Evolutionary conservation across 2,329 filamentous ascomycete genomes (phyloP), one percentile per base, ranked within the genome.

Genomic region (Botrytis sinoallii): DNA sequence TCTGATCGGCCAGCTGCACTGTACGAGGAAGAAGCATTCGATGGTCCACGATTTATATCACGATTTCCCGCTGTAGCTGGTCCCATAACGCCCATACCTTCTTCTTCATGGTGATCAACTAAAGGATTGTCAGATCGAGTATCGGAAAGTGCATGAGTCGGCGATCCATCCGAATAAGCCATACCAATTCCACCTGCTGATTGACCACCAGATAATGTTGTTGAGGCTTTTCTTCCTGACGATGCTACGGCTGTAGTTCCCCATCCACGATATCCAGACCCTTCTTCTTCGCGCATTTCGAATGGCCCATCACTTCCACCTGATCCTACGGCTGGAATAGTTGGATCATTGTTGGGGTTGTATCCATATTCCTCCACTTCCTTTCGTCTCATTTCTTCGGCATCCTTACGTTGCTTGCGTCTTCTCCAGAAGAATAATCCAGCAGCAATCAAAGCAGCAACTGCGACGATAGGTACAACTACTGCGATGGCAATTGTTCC

Each of bases 361-460:
- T 95, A 98, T 46, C 93, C 92, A 82, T 98, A 98, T 81, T 98
- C 96, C 82, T 98, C 95, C 18, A 98, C 94, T 83, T 99, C 96
- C 84, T 98, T 98, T 76, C 95, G 90, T 69, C 96, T 90, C 79
- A 95, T 90, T 81, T 98, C 96, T 80, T 96, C 94, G 22, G 92
- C 92, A 76, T 90, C 89, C 85, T 94, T 96, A 76, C 91, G 90
- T 79, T 93, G 91, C 85, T 97, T 97, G 76, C 94, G 92, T 84
- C 90, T 94, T 81, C 93, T 90, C 94, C 94, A 99, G 80, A 95
- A 89, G 82, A 93, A 94, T 42, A 98, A 86, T 10, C 90, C 92
- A 4, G 89, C 89, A 14, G 95, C 83, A 3, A 95, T 90, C 35
- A 98, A 86, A 29, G 97, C 83, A 2, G 93, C 94, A 55, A 98